Evolutionary conservation across 768 basidiomycete genomes (phyloP).

Genomic region (Hygrocybe coccinea): DNA sequence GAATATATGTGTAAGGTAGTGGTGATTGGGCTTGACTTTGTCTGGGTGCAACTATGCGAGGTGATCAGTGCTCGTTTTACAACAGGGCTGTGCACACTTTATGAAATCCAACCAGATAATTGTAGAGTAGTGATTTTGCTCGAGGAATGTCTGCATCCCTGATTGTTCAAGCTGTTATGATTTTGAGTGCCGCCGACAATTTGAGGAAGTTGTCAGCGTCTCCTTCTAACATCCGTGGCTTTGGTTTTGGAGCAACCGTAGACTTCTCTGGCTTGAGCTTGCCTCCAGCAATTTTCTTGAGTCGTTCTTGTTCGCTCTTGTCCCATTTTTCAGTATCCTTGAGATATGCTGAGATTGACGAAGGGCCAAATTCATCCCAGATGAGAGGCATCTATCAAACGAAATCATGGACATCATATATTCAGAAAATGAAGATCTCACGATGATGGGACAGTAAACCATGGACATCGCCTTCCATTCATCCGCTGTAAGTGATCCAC

Average conservation of each 20-base stretch:
- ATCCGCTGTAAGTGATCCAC: conserved; percentile 33
- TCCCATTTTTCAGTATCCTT: not conserved
- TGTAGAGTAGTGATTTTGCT: conserved; percentile 2
- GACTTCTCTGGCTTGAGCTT: not conserved
- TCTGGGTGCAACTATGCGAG: not conserved
- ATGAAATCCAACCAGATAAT: conserved; percentile 6
- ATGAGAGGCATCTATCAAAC: conserved; percentile 12
- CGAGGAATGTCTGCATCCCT: conserved; percentile 1
- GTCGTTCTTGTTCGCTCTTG: not conserved
- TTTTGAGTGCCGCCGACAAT: conserved; percentile 17
- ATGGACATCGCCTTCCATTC: conserved; percentile 29
- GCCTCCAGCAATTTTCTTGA: not conserved
- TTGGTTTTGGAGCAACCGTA: not conserved
- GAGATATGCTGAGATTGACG: too few species aligned
- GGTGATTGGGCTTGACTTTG: conserved; percentile 34
- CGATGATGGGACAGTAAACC: conserved; percentile 26
- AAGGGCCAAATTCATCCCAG: not conserved
- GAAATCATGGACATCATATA: conserved; percentile 25
- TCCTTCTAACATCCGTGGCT: conserved; percentile 8
- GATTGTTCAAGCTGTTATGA: conserved; percentile 13
- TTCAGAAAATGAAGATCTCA: conserved; percentile 11
- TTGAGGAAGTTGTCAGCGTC: conserved; percentile 17
- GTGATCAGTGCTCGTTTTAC: conserved; percentile 16
- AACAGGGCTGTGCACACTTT: conserved; percentile 4
- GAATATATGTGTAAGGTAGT: conserved; percentile 31